phyloP scores from a whole-genome alignment of 106 monocot genomes.

The Amphibolis antarctica region DNA sequence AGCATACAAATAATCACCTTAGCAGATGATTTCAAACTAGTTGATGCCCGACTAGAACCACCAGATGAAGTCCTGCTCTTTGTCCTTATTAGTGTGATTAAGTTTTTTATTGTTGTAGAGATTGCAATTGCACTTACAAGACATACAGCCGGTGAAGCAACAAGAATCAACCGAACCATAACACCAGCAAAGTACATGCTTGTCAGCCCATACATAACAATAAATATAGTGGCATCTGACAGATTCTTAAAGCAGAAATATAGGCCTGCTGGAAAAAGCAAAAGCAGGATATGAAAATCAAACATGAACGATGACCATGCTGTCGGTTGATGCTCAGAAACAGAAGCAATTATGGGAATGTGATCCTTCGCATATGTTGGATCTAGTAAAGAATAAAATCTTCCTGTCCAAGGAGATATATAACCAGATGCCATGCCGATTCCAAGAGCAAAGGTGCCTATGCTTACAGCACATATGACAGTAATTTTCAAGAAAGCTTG shows the following conservation, averaged over 20 bases:
- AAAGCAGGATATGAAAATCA: slow-evolving; percentile 26
- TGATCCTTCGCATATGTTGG: slow-evolving; percentile 31
- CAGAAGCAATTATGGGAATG: slow-evolving; percentile 27
- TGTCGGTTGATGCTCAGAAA: slow-evolving; percentile 30
- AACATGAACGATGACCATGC: slow-evolving; percentile 33
- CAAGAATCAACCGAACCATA: slow-evolving; percentile 26
- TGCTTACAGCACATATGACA: slow-evolving; percentile 12
- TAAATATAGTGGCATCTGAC: slow-evolving; percentile 27
- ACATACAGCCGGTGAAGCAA: slow-evolving; percentile 25
- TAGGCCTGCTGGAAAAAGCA: slow-evolving; percentile 25
- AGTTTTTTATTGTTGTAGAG: slow-evolving; percentile 19
- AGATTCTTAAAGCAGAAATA: slow-evolving; percentile 28
- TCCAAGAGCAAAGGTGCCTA: slow-evolving; percentile 25
- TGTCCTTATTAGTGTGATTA: slow-evolving; percentile 6
- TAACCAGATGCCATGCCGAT: slow-evolving; percentile 26
- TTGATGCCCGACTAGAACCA: slow-evolving; percentile 6
- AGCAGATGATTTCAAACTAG: slow-evolving; percentile 18
- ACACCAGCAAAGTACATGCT: slow-evolving; percentile 37
- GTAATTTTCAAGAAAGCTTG: slow-evolving; percentile 26
- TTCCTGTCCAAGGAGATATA: slow-evolving; percentile 24
- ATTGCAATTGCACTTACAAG: slow-evolving; percentile 21
- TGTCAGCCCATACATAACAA: slow-evolving; percentile 26
- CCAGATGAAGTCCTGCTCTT: slow-evolving; percentile 9
- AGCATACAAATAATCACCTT: slow-evolving; percentile 9
- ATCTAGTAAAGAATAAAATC: slow-evolving; percentile 27